Evolutionary conservation across 2,329 filamentous ascomycete species (phyloP).

Genomic region (Colletotrichum trifolii): DNA sequence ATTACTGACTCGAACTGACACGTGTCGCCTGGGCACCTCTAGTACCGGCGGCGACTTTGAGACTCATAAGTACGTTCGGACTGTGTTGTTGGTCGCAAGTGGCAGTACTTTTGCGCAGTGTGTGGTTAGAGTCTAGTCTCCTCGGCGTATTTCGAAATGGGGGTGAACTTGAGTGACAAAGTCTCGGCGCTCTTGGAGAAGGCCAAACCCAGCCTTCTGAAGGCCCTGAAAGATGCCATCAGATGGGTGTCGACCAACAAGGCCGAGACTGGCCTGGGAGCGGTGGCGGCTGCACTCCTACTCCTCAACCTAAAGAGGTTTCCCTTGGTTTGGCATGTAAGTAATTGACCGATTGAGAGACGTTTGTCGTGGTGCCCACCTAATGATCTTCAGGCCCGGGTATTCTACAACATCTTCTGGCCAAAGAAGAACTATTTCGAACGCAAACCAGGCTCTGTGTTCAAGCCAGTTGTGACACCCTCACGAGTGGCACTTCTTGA

Average conservation of each 20-base stretch:
- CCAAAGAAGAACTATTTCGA: slow-evolving; percentile 41
- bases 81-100: too few relatives aligned
- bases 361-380: neutral
- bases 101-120: too few relatives aligned
- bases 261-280: neutral
- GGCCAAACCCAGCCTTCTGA: slow-evolving; percentile 3
- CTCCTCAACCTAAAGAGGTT: slow-evolving; percentile 22
- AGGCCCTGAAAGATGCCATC: neutral
- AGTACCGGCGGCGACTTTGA: too few relatives aligned
- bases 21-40: too few relatives aligned
- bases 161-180: slow-evolving; percentile 4
- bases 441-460: slow-evolving; percentile 44
- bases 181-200: slow-evolving; percentile 3
- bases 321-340: slow-evolving; percentile 24
- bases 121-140: too few relatives aligned
- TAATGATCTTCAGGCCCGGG: slow-evolving; percentile 42
- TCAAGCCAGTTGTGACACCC: slow-evolving; percentile 66
- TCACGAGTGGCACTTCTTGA: slow-evolving; percentile 69
- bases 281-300: slow-evolving; percentile 2
- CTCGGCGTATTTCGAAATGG: too few relatives aligned
- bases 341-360: neutral
- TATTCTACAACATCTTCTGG: slow-evolving; percentile 49
- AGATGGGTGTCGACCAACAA: slow-evolving; percentile 8
- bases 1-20: too few relatives aligned
- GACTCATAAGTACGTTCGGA: too few relatives aligned